Evolutionary conservation across 2,329 filamentous ascomycete species (phyloP).

Genomic region (Ophiostoma ulmi): DNA sequence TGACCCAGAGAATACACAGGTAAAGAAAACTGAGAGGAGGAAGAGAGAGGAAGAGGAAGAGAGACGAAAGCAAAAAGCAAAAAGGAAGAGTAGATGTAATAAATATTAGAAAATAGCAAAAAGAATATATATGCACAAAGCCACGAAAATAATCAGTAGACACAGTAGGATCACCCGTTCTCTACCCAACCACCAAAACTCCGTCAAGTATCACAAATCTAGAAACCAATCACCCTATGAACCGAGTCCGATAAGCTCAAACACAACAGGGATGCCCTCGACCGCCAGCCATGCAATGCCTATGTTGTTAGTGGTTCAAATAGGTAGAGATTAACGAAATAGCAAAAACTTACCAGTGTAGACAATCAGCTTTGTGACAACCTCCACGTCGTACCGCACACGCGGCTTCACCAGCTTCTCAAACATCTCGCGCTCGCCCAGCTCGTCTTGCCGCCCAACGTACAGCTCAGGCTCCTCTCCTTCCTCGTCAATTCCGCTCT

Average conservation of each 20-base stretch:
- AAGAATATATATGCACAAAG: not conserved
- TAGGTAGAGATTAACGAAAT: not conserved
- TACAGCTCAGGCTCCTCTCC: constrained; percentile 37
- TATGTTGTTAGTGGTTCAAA: constrained; percentile 34
- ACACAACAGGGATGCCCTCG: constrained; percentile 67
- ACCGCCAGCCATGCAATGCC: constrained; percentile 80
- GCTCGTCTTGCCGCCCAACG: constrained; percentile 44
- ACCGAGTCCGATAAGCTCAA: constrained; percentile 53
- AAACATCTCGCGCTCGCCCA: constrained; percentile 75
- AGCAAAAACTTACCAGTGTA: constrained; percentile 66
- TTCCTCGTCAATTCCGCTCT: constrained; percentile 15
- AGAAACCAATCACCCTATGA: not conserved
- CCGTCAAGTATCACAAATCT: not conserved
- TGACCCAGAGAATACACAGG: not conserved
- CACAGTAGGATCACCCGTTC: not conserved
- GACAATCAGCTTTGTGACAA: constrained; percentile 92
- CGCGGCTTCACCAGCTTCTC: constrained; percentile 76
- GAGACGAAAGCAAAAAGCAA: not conserved
- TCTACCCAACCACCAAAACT: constrained; percentile 5
- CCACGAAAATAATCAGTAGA: no score
- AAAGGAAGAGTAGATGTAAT: not conserved
- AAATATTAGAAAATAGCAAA: not conserved
- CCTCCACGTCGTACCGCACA: constrained; percentile 96
- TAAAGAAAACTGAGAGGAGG: not conserved
- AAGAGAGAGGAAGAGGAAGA: not conserved